A percentile compares a stretch with the other conserved stretches of the same genome.
These are phyloP conservation scores for Pseudocercospora macadamiae DNA, from an alignment of 2,329 filamentous ascomycete species.

Conservation along the genomic window DNA sequence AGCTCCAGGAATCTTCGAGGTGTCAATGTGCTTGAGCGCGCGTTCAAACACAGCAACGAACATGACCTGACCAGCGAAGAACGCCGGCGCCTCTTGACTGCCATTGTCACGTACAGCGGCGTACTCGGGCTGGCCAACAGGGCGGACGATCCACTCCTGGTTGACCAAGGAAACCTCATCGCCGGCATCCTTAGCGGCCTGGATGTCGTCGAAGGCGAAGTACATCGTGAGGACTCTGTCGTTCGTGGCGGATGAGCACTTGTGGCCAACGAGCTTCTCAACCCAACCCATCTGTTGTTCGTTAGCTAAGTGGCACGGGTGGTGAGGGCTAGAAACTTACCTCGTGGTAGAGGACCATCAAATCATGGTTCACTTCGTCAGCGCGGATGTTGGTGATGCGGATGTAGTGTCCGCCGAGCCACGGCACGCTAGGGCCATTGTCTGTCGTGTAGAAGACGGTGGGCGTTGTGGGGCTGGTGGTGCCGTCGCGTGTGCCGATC, in stretches of 20 bases:
- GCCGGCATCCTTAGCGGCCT: conserved; percentile 32
- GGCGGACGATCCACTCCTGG: conserved; percentile 10
- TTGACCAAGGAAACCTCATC: conserved; percentile 20
- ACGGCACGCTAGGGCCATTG: conserved; percentile 13
- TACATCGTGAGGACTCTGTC: conserved; percentile 16
- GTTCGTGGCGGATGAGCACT: conserved; percentile 6
- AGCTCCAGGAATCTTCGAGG: conserved; percentile 17
- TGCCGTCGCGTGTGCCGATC: conserved; percentile 27
- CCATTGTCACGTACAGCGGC: conserved; percentile 12
- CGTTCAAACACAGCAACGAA: conserved; percentile 25
- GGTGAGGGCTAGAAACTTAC: conserved; percentile 21
- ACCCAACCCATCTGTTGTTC: conserved; percentile 24
- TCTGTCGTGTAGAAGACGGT: conserved; percentile 32
- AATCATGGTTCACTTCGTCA: background rate
- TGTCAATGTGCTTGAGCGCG: conserved; percentile 20
- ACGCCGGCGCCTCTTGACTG: conserved; percentile 10
- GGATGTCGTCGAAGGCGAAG: conserved; percentile 45
- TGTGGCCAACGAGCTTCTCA: conserved; percentile 19
- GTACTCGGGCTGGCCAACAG: conserved; percentile 28
- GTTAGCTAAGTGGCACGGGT: conserved; percentile 20
- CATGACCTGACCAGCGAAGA: conserved; percentile 35
- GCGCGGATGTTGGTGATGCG: conserved; percentile 20
- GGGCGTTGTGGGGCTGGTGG: background rate
- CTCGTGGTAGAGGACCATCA: conserved; percentile 14
- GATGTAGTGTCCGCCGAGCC: conserved; percentile 30